These are phyloP conservation scores for Sonneratia alba DNA, from an alignment of 345 rosid species.

Conservation along the genomic window DNA sequence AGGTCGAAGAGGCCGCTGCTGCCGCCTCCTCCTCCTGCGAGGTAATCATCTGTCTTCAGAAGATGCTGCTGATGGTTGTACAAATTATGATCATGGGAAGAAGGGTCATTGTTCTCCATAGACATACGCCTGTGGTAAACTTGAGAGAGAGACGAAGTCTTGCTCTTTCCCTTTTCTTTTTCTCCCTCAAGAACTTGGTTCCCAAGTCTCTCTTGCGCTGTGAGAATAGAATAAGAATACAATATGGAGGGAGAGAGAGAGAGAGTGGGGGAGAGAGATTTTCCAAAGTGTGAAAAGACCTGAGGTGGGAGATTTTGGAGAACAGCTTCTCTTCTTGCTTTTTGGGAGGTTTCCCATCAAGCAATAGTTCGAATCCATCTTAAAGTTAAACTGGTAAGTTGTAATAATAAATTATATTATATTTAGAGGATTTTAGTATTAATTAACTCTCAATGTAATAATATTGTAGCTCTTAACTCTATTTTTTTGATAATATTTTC, in stretches of 20 bases:
- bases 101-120: not conserved
- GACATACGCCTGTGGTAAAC: not conserved
- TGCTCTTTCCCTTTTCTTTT: not conserved
- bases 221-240: not conserved
- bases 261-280: not conserved
- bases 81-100: not conserved
- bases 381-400: too few relatives aligned
- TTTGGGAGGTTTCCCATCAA: not conserved
- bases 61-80: not conserved
- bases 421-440: too few relatives aligned
- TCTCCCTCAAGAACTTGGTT: conserved; percentile 5
- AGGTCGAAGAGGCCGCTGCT: not conserved
- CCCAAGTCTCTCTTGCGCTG: conserved; percentile 1
- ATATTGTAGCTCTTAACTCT: too few relatives aligned
- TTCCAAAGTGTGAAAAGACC: conserved; percentile 1
- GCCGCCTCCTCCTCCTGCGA: not conserved
- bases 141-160: not conserved
- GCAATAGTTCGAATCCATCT: not conserved
- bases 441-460: too few relatives aligned
- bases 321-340: not conserved
- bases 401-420: too few relatives aligned
- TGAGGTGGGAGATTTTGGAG: not conserved
- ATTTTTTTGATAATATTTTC: too few relatives aligned
- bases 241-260: not conserved
- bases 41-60: not conserved